Percentiles rank a stretch among this genome's conserved stretches.
These are phyloP conservation scores for Aureobasidium mangrovei DNA, from an alignment of 2,329 filamentous ascomycete species.

Conservation along the genomic window DNA sequence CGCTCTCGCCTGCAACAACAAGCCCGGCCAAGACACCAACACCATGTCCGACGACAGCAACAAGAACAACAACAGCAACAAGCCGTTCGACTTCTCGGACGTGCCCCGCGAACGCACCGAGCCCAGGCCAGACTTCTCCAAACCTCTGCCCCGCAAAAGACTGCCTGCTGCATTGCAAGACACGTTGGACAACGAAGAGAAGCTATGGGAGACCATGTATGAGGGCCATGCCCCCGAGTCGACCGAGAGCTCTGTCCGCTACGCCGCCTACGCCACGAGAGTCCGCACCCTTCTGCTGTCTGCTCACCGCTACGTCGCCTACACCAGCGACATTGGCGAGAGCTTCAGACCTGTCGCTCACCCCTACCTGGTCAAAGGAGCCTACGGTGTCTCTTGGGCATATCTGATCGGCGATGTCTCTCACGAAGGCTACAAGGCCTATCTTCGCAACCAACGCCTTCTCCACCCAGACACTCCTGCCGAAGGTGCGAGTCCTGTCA, in stretches of 20 bases:
- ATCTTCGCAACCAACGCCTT: conserved; percentile 71
- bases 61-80: conserved; percentile 17
- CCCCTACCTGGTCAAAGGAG: conserved; percentile 67
- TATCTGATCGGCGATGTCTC: conserved; percentile 86
- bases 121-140: conserved; percentile 38
- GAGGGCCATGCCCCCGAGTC: conserved; percentile 69
- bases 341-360: conserved; percentile 91
- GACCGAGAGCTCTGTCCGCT: conserved; percentile 77
- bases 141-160: conserved; percentile 41
- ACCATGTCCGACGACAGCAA: conserved; percentile 11
- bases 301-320: conserved; percentile 92
- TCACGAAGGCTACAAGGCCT: conserved; percentile 93
- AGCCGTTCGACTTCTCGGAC: conserved; percentile 21
- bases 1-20: neutral
- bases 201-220: conserved; percentile 67
- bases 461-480: conserved; percentile 54
- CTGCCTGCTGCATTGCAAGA: conserved; percentile 49
- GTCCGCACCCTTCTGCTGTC: conserved; percentile 60
- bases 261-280: conserved; percentile 83
- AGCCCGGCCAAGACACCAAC: neutral
- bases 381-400: conserved; percentile 86
- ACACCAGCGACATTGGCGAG: conserved; percentile 91
- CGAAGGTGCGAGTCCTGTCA: neutral
- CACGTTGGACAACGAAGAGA: conserved; percentile 55
- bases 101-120: conserved; percentile 36